Base-by-base conservation (phyloP, 1,284 basidiomycete species). In the Hymenochaete sp. region DNA sequence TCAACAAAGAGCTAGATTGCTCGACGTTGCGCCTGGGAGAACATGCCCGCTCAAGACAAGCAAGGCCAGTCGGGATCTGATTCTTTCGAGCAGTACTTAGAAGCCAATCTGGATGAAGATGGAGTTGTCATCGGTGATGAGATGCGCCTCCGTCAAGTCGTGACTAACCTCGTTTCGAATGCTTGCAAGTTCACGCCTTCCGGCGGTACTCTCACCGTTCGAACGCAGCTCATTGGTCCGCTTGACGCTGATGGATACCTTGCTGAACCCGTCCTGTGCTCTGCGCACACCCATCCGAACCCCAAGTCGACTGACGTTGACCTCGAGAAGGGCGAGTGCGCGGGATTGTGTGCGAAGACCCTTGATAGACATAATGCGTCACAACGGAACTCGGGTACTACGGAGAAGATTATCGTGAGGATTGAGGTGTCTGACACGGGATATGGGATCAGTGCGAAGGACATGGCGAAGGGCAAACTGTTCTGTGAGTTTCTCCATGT, bases 401-500 rank as follows among this genome's bases (percentile, higher is more conserved):
- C 70, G 47, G 79, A 83, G 50, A 66, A 67, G 56, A 80, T 84
- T 48, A 73, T 90, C 27, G 81, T 91, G 9, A 69, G 88, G 47
- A 83, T 92, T 35, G 87, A 91, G 60, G 74, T 92, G 3, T 71
- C 72, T 7, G 89, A 91, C 61, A 91, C 87, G 0, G 89, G 90
- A 19, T 78, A 69, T 51, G 90, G 86, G 1, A 83, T 93, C 52
- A 71, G 72, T 50, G 67, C 71, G 38, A 67, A 70, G 53, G 90
- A 93, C 60, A 79, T 93, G 62, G 68, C 73, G 0, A 75, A 83
- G 53, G 75, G 74, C 52, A 80, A 82, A 55, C 62, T 87, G n/a
- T 87, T 87, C 56, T 80, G 83, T 86, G 56, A 65, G 79, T 67
- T 37, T 22, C 40, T 11, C 18, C 19, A 16, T 47, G 9, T 38